These are phyloP conservation scores for Sarcomyxa edulis DNA, from an alignment of 768 basidiomycete species.

Conservation along the genomic window DNA sequence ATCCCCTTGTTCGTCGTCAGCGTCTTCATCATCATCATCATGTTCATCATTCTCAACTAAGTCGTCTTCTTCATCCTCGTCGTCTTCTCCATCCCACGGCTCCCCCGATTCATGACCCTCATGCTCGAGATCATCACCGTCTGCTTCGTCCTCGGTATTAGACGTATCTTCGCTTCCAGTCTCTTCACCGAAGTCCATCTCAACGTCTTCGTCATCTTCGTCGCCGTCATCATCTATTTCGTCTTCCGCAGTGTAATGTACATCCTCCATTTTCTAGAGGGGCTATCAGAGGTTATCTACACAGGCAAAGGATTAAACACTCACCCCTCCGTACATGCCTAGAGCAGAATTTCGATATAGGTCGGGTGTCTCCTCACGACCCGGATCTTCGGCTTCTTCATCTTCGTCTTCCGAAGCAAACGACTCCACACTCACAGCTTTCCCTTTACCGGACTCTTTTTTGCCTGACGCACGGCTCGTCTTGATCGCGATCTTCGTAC, in stretches of 20 bases:
- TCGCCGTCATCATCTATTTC: slow-evolving; percentile 83
- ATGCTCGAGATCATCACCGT: slow-evolving; percentile 59
- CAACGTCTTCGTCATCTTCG: slow-evolving; percentile 77
- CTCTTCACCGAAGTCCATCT: slow-evolving; percentile 84
- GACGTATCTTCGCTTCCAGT: slow-evolving; percentile 81
- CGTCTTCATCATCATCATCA: slow-evolving; percentile 43
- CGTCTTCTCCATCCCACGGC: slow-evolving; percentile 65
- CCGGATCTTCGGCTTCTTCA: slow-evolving; percentile 46
- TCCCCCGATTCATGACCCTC: slow-evolving; percentile 52
- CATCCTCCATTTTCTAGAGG: slow-evolving; percentile 79
- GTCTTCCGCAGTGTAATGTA: slow-evolving; percentile 61
- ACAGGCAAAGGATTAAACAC: slow-evolving; percentile 26
- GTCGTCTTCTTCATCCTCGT: slow-evolving; percentile 68
- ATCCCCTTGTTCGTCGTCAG: no score
- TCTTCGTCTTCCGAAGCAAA: slow-evolving; percentile 50
- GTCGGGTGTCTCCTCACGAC: slow-evolving; percentile 83
- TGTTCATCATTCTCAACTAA: slow-evolving; percentile 44
- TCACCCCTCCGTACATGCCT: slow-evolving; percentile 90
- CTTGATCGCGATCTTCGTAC: slow-evolving; percentile 96
- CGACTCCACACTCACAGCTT: slow-evolving; percentile 45
- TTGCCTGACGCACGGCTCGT: slow-evolving; percentile 82
- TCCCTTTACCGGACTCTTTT: slow-evolving; percentile 52
- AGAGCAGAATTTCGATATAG: slow-evolving; percentile 94
- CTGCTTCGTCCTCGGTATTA: slow-evolving; percentile 64
- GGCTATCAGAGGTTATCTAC: no score